Percentiles rank a stretch among this genome's conserved stretches.
Conservation (phyloP, 495 filamentous ascomycete genomes). For the Trichoderma virens region DNA sequence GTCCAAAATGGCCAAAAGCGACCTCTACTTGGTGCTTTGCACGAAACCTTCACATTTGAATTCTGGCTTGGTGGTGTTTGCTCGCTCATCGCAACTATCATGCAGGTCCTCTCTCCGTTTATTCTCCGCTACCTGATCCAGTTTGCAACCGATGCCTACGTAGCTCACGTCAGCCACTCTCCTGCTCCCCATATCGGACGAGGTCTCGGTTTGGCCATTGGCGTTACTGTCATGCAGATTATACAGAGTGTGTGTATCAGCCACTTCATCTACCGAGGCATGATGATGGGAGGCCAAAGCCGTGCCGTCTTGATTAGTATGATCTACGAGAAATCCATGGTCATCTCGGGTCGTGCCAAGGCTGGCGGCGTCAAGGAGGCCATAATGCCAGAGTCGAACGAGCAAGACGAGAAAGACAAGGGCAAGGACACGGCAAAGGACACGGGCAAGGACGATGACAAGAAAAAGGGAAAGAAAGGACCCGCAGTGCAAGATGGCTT, state of each 20-base stretch:
- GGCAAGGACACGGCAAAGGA: slow-evolving; percentile 20
- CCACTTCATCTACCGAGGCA: slow-evolving; percentile 75
- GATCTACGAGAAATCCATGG: slow-evolving; percentile 79
- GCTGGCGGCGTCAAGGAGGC: slow-evolving; percentile 49
- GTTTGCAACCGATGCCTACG: slow-evolving; percentile 73
- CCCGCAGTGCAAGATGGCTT: slow-evolving; percentile 44
- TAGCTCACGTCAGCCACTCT: slow-evolving; percentile 39
- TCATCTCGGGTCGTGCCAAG: slow-evolving; percentile 67
- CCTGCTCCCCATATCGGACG: slow-evolving; percentile 53
- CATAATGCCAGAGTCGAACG: slow-evolving; percentile 22
- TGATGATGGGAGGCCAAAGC: slow-evolving; percentile 71
- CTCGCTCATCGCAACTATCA: slow-evolving; percentile 59
- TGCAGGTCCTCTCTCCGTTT: slow-evolving; percentile 70
- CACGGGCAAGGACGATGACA: background rate
- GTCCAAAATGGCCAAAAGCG: slow-evolving; percentile 59
- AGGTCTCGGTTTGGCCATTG: slow-evolving; percentile 68
- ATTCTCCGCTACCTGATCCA: slow-evolving; percentile 66
- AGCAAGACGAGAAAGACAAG: background rate
- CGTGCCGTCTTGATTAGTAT: slow-evolving; percentile 65
- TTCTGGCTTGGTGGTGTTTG: slow-evolving; percentile 78
- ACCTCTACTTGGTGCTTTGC: slow-evolving; percentile 70
- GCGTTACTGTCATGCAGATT: slow-evolving; percentile 69
- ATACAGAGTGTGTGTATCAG: slow-evolving; percentile 64
- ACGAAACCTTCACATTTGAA: slow-evolving; percentile 80
- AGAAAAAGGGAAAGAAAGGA: slow-evolving; percentile 23